phyloP scores from a whole-genome alignment of 2,329 filamentous ascomycete species.

The Chaetomiaceae sp. region DNA sequence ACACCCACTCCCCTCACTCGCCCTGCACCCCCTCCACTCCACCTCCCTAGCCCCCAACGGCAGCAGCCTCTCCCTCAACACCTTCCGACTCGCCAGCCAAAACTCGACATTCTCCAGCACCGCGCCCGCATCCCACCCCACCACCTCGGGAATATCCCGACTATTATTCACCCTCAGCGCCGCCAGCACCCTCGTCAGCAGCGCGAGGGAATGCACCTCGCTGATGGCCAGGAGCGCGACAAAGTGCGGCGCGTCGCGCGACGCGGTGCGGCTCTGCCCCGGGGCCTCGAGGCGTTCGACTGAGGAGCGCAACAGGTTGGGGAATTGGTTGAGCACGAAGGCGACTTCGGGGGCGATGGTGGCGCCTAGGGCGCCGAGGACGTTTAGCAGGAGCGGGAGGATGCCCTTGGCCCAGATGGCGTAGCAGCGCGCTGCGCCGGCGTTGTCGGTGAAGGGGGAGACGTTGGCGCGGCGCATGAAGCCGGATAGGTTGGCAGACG shows the following conservation, averaged over 20 bases:
- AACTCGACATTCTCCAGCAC: conserved; percentile 81
- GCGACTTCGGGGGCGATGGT: conserved; percentile 81
- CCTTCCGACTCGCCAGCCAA: conserved; percentile 65
- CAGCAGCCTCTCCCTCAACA: conserved; percentile 68
- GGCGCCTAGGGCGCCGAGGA: conserved; percentile 75
- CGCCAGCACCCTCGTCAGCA: conserved; percentile 69
- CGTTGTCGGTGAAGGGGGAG: conserved; percentile 72
- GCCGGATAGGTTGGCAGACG: conserved; percentile 72
- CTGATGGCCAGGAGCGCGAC: conserved; percentile 69
- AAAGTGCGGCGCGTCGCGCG: conserved; percentile 49
- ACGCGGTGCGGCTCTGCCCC: conserved; percentile 48
- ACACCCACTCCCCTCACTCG: conserved; percentile 38
- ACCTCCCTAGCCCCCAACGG: conserved; percentile 69
- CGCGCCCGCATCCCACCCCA: conserved; percentile 61
- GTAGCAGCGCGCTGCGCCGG: conserved; percentile 69
- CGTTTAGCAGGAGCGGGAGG: conserved; percentile 81
- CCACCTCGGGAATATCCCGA: conserved; percentile 66
- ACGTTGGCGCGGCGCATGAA: conserved; percentile 68
- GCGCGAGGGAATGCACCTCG: conserved; percentile 73
- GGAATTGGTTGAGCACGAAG: conserved; percentile 85
- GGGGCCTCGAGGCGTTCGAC: conserved; percentile 66
- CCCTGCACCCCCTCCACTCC: conserved; percentile 50
- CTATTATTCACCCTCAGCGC: conserved; percentile 61
- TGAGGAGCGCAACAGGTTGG: conserved; percentile 68
- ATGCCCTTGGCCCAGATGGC: conserved; percentile 86